Evolutionary conservation across 148 eudicot species (phyloP).

Genomic region (Vaccinium corymbosum): DNA sequence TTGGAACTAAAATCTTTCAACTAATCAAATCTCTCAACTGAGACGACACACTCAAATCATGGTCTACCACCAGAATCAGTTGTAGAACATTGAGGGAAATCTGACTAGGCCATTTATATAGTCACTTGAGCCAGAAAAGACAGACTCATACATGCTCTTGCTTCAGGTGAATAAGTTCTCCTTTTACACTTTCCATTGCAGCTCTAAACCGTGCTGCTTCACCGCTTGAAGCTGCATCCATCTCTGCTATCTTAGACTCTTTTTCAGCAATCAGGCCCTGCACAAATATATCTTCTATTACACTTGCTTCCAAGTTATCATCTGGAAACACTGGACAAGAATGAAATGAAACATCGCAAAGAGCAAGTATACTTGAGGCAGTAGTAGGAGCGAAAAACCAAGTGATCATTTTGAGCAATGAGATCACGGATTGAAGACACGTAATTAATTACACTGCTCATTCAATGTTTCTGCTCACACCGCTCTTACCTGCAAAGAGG

Average conservation of each 20-base stretch:
- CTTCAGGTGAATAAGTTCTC: constrained; percentile 69
- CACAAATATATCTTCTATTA: constrained; percentile 13
- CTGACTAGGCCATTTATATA: background rate
- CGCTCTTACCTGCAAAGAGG: constrained; percentile 69
- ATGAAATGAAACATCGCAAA: background rate
- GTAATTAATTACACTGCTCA: background rate
- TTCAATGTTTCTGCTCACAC: constrained; percentile 2
- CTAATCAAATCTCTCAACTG: background rate
- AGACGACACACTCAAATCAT: background rate
- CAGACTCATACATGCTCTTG: constrained; percentile 67
- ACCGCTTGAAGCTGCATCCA: constrained; percentile 96
- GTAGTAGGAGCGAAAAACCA: background rate
- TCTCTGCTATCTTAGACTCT: constrained; percentile 89
- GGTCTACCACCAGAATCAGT: background rate
- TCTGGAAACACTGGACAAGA: background rate
- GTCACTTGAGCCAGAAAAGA: constrained; percentile 2
- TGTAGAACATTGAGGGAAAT: background rate
- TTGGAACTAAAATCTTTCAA: constrained; percentile 1
- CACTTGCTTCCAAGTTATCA: constrained; percentile 5
- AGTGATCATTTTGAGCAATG: background rate
- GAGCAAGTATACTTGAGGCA: background rate
- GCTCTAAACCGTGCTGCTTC: constrained; percentile 93
- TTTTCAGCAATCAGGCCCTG: constrained; percentile 79
- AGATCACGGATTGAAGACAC: background rate
- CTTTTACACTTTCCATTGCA: constrained; percentile 77